Evolutionary conservation across 306 rosid genomes (phyloP).

Genomic region (Macrotyloma uniflorum): DNA sequence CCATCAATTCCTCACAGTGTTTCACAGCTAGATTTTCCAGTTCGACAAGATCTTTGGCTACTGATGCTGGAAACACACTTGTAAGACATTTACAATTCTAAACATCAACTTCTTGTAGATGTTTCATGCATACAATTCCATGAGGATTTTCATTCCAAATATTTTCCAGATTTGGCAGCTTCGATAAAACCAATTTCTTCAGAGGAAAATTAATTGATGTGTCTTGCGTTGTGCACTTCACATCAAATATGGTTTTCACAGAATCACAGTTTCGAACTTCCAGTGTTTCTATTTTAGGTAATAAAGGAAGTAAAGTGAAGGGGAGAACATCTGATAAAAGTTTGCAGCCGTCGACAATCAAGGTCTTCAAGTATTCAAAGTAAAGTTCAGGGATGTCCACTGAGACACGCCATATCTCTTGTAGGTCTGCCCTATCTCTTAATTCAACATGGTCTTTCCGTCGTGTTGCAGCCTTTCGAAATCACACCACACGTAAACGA

Average conservation of each 20-base stretch:
- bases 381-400: neutral
- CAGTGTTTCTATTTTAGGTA: neutral
- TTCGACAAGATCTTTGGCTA: conserved; percentile 11
- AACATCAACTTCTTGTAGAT: neutral
- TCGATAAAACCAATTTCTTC: too few species aligned
- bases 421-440: neutral
- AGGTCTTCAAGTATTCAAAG: neutral
- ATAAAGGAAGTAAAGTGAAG: conserved; percentile 9
- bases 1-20: neutral
- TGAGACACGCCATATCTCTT: neutral
- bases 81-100: neutral
- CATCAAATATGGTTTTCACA: neutral
- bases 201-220: too few species aligned
- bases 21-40: neutral
- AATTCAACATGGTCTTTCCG: too few species aligned
- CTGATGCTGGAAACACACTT: conserved; percentile 34
- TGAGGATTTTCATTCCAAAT: neutral
- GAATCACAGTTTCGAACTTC: neutral
- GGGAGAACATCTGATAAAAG: conserved; percentile 15
- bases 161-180: too few species aligned
- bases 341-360: neutral
- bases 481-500: too few species aligned
- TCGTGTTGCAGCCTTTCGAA: too few species aligned
- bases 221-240: too few species aligned
- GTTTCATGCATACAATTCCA: conserved; percentile 3